Conservation (phyloP, 805 yeast genomes). For the Jamesozyma gamospora region DNA sequence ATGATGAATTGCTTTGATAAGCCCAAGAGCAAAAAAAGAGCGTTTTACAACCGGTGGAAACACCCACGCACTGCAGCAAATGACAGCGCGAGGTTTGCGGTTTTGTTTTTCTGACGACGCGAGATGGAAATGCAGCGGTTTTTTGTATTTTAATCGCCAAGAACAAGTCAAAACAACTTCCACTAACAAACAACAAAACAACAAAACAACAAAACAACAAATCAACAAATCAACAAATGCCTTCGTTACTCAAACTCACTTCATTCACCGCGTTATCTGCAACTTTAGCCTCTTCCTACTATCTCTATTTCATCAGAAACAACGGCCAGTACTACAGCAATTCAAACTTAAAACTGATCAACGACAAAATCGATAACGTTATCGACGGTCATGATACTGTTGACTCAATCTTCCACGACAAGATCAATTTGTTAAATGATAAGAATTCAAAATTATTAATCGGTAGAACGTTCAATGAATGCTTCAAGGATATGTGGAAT, state of each 20-base stretch:
- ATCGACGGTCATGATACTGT: slow-evolving; percentile 16
- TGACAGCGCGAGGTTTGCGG: no score
- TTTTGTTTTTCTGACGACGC: no score
- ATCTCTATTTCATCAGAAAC: slow-evolving; percentile 16
- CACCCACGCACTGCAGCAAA: no score
- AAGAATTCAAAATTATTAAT: slow-evolving; percentile 6
- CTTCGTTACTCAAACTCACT: slow-evolving; percentile 16
- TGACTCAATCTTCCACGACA: slow-evolving; percentile 4
- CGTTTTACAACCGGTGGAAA: no score
- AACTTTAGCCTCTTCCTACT: slow-evolving; percentile 16
- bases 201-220: no score
- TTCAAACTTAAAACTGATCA: slow-evolving; percentile 14
- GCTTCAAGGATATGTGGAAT: slow-evolving; percentile 27
- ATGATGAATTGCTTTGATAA: no score
- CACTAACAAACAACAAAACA: neutral
- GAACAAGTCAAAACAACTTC: no score
- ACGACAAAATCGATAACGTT: slow-evolving; percentile 16
- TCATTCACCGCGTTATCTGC: slow-evolving; percentile 14
- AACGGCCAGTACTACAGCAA: slow-evolving; percentile 19
- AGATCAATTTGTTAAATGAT: slow-evolving; percentile 1
- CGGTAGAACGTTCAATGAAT: slow-evolving; percentile 18
- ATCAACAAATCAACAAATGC: slow-evolving; percentile 8
- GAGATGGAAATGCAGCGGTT: no score
- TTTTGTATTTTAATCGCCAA: no score
- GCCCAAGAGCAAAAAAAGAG: no score